Evolutionary conservation across 805 yeast species (phyloP), one percentile per base, ranked within the genome.

Genomic region (Starmerella gropengiesseri): DNA sequence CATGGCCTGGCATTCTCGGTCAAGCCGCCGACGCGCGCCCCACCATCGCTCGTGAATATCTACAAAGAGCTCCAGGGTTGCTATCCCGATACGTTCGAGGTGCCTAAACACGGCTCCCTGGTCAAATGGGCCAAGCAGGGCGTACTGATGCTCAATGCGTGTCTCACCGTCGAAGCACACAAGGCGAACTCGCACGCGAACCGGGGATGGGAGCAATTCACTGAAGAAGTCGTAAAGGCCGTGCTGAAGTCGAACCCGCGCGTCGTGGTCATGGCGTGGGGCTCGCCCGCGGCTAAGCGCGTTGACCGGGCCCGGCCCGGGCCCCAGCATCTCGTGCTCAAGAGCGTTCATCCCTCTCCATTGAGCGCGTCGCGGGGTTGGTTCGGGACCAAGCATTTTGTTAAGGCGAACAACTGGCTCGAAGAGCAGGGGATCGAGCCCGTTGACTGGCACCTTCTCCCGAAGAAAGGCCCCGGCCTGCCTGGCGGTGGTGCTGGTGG

Each of bases 1-100:
- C 98, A 91, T 57, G 98, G 98, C 0, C 65, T 91, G 22, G 97
- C 98, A 3, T 91, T 91, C 54, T 81, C 93, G 17, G 97, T 91
- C 1, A 70, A 75, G 43, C 80, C 81, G 25, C 94, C 95, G 1
- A 78, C 85, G 1, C 75, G 76, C 1, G 81, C 91, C 2, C 97
- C 98, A 0, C 91, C 93, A 1, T 85, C 95, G 1, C 66, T 91
- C 44, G 68, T 74, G 37, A 91, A 91, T 58, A 91, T 91, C 43
- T 91, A 79, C 66, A 89, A 85, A 56, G 78, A 84, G 16, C 62
- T 91, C 12, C 62, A 68, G 40, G 68, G 64, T 25, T 76, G 78
- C 49, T 89, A 78, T 53, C 81, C 93, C 0, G 76, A 75, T 11
- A 31, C 41, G 8, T 87, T 83, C 56, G 64, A 61, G 37, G 62